Percentiles rank a stretch among this genome's conserved stretches.
Conservation (phyloP, 202 grass and related monocot species). For the Alloteropsis angusta region DNA sequence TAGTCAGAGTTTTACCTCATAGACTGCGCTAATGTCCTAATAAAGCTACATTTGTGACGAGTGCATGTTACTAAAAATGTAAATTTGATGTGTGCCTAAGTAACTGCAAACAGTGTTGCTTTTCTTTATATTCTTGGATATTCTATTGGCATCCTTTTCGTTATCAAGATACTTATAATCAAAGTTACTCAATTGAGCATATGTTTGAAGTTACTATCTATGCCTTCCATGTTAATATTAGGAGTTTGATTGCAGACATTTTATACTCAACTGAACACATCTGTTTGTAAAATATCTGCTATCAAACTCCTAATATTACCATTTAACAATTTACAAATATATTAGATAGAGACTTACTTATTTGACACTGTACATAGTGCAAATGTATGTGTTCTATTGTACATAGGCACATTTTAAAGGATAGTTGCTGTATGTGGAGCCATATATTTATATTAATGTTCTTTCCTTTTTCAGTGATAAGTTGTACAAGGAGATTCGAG, state of each 20-base stretch:
- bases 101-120: not conserved
- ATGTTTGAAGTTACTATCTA: too few species aligned
- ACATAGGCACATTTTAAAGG: not conserved
- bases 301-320: not conserved
- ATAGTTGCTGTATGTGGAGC: not conserved
- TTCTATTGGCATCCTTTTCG: not conserved
- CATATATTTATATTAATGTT: not conserved
- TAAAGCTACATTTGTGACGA: not conserved
- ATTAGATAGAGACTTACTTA: not conserved
- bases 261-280: too few species aligned
- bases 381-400: not conserved
- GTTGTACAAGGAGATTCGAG: conserved; percentile 95
- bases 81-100: not conserved
- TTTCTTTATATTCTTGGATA: not conserved
- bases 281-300: not conserved
- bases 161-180: not conserved
- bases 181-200: too few species aligned
- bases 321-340: not conserved
- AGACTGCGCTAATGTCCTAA: not conserved
- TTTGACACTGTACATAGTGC: not conserved
- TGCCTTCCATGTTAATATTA: too few species aligned
- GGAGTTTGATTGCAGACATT: too few species aligned
- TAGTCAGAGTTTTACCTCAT: too few species aligned
- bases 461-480: conserved; percentile 62
- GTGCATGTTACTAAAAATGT: not conserved